phyloP scores from a whole-genome alignment of 306 rosid species.

The Sophora flavescens region DNA sequence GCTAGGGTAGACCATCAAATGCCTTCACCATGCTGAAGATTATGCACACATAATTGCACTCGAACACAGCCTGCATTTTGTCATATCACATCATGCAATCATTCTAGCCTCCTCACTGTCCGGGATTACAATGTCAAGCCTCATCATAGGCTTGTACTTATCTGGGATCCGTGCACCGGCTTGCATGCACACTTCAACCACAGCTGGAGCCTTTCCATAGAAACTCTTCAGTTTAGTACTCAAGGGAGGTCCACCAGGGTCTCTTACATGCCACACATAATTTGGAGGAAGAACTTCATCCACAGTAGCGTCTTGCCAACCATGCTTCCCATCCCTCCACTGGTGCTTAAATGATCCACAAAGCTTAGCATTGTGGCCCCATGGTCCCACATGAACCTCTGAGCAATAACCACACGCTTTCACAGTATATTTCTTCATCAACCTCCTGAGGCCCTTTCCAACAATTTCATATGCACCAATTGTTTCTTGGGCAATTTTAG shows the following conservation, averaged over 20 bases:
- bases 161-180: slow-evolving; percentile 82
- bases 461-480: slow-evolving; percentile 74
- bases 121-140: slow-evolving; percentile 94
- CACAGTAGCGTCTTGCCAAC: slow-evolving; percentile 93
- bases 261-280: slow-evolving; percentile 90
- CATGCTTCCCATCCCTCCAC: slow-evolving; percentile 99
- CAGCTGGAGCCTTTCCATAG: slow-evolving; percentile 93
- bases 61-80: slow-evolving; percentile 15
- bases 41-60: slow-evolving; percentile 11
- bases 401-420: slow-evolving; percentile 96
- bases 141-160: slow-evolving; percentile 87
- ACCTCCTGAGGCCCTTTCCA: slow-evolving; percentile 64
- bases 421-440: slow-evolving; percentile 90
- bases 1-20: background rate
- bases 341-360: slow-evolving; percentile 98
- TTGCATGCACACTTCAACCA: slow-evolving; percentile 88
- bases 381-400: slow-evolving; percentile 99
- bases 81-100: slow-evolving; percentile 61
- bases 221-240: slow-evolving; percentile 66
- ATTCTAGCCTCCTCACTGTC: slow-evolving; percentile 71
- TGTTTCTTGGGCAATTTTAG: slow-evolving; percentile 84
- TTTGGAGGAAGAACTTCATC: slow-evolving; percentile 93
- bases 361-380: slow-evolving; percentile 97
- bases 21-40: background rate
- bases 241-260: slow-evolving; percentile 80